These are phyloP conservation scores for Darksidea phi DNA, from an alignment of 495 filamentous ascomycete genomes.

Conservation along the genomic window DNA sequence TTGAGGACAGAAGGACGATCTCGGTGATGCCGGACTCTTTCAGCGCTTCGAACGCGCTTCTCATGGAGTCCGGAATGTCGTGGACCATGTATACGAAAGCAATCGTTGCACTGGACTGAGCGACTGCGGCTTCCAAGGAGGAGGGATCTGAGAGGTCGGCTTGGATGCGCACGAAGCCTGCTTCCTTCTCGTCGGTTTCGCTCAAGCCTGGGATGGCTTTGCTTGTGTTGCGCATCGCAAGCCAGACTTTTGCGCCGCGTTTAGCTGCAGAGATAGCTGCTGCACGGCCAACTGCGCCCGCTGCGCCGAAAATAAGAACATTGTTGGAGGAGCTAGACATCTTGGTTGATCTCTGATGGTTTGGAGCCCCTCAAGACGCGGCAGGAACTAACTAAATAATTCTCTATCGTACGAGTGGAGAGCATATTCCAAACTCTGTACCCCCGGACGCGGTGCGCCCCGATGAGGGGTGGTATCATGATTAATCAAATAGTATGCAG, in stretches of 20 bases:
- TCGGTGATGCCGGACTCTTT: slow-evolving; percentile 24
- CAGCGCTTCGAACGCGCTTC: slow-evolving; percentile 15
- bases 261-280: slow-evolving; percentile 11
- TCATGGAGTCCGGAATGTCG: slow-evolving; percentile 22
- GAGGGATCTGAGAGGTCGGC: slow-evolving; percentile 27
- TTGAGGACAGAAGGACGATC: slow-evolving; percentile 25
- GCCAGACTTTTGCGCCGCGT: slow-evolving; percentile 23
- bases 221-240: slow-evolving; percentile 28
- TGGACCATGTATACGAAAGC: slow-evolving; percentile 24
- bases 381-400: too few relatives aligned
- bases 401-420: too few relatives aligned
- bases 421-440: too few relatives aligned
- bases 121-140: slow-evolving; percentile 10
- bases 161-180: slow-evolving; percentile 15
- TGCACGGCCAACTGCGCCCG: slow-evolving; percentile 22
- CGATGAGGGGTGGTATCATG: too few relatives aligned
- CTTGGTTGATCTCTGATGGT: too few relatives aligned
- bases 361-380: too few relatives aligned
- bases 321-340: too few relatives aligned
- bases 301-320: slow-evolving; percentile 30
- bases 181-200: not conserved
- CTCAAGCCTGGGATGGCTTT: slow-evolving; percentile 3
- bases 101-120: slow-evolving; percentile 12
- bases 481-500: too few relatives aligned
- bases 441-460: too few relatives aligned